Evolutionary conservation across 1,284 basidiomycete genomes (phyloP).

Genomic region (Malassezia restricta): DNA sequence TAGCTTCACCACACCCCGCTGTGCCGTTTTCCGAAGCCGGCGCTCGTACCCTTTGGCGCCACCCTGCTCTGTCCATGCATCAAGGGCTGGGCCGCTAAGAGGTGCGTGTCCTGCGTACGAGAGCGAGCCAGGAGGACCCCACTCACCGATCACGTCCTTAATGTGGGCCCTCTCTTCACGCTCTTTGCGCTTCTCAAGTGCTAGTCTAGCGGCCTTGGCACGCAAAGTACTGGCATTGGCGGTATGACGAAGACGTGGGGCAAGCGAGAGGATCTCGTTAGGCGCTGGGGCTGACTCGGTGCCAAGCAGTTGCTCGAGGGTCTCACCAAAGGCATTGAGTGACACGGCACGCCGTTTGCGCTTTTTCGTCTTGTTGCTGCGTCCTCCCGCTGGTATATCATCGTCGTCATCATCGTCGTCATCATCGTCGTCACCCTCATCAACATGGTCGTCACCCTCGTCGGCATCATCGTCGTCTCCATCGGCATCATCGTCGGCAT

Average conservation of each 20-base stretch:
- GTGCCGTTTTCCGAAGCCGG: slow-evolving; percentile 38
- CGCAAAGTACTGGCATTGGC: slow-evolving; percentile 29
- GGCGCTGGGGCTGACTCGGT: slow-evolving; percentile 5
- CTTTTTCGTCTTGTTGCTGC: slow-evolving; percentile 14
- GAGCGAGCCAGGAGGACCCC: slow-evolving; percentile 37
- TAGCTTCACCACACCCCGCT: slow-evolving; percentile 44
- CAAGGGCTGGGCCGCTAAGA: neutral
- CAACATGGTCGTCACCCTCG: slow-evolving; percentile 4
- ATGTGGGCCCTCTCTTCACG: slow-evolving; percentile 36
- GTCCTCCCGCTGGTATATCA: neutral
- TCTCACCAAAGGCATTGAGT: slow-evolving; percentile 33
- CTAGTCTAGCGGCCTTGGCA: slow-evolving; percentile 37
- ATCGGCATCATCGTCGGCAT: slow-evolving; percentile 2
- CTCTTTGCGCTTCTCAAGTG: slow-evolving; percentile 29
- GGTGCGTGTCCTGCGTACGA: slow-evolving; percentile 12
- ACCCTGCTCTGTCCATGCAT: slow-evolving; percentile 25
- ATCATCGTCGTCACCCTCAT: slow-evolving; percentile 10
- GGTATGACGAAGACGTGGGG: slow-evolving; percentile 33
- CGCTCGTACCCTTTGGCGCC: slow-evolving; percentile 36
- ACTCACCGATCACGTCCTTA: slow-evolving; percentile 41
- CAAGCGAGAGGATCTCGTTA: slow-evolving; percentile 34
- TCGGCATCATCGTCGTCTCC: slow-evolving; percentile 8
- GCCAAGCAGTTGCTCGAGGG: slow-evolving; percentile 34
- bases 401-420: neutral
- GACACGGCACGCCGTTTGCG: slow-evolving; percentile 39